phyloP scores from a whole-genome alignment of 257 asterid genomes.

The Przewalskia tangutica region DNA sequence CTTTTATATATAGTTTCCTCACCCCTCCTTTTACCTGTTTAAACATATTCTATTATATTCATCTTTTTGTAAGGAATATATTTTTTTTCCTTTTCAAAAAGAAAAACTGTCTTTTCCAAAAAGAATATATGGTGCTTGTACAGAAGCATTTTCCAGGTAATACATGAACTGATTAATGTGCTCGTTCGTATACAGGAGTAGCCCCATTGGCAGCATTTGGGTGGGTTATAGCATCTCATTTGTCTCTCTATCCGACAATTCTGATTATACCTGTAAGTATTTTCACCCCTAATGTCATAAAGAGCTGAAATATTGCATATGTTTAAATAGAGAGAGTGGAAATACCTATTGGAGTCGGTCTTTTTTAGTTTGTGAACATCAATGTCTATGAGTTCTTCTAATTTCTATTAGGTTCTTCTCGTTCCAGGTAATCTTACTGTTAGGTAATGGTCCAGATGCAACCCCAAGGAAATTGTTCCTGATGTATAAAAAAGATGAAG shows the following conservation, averaged over 20 bases:
- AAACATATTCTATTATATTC: background rate
- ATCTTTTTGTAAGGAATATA: background rate
- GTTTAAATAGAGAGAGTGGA: background rate
- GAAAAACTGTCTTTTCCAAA: background rate
- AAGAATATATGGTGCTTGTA: background rate
- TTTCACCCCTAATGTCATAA: constrained; percentile 8
- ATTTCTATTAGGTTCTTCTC: background rate
- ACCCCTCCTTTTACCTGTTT: background rate
- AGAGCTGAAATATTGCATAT: background rate
- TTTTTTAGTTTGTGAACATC: background rate
- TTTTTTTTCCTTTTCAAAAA: background rate
- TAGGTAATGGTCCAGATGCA: constrained; percentile 82
- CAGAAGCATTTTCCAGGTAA: background rate
- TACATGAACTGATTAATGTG: constrained; percentile 11
- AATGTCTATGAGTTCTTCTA: background rate
- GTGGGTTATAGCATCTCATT: constrained; percentile 86
- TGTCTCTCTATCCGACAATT: constrained; percentile 76
- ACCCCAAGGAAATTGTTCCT: constrained; percentile 65
- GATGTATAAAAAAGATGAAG: constrained; percentile 32
- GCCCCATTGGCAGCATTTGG: constrained; percentile 91
- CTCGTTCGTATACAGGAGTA: constrained; percentile 42
- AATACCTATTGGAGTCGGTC: background rate
- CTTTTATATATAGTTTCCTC: background rate
- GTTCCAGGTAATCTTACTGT: constrained; percentile 56
- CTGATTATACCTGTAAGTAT: constrained; percentile 70